Evolutionary conservation across 1,284 basidiomycete genomes (phyloP), one percentile per base, ranked within the genome.

Genomic region (Heterobasidion irregulare): DNA sequence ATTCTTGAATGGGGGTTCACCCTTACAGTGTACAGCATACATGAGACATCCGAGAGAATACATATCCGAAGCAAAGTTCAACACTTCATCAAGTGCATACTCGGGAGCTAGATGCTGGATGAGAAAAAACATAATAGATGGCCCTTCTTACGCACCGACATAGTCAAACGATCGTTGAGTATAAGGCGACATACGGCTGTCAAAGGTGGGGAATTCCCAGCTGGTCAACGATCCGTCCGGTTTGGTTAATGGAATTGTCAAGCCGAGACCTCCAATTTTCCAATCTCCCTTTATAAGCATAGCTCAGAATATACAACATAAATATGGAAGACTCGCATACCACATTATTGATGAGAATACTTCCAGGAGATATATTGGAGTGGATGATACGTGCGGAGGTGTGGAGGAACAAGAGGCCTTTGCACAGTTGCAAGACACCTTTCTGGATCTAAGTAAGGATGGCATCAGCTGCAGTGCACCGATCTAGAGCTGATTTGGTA

Each of bases 121-220:
- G 33, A 48, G 47, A 26, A 26, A 13, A 13, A 26, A 38, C 16
- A 18, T 34, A 18, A 35, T 55, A 8, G 53, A 43, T 26, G 35
- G 36, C 19, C 9, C 2, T 19, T 7, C 12, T 19, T 55, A 38
- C 49, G 32, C 64, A 92, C 92, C 92, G 66, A 96, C 89, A 67
- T 94, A 98, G 70, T 99, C 95, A 63, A 97, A 92, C 54, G 94
- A 93, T 57, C 93, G 84, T 68, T 97, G 94, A 2, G 94, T 82
- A 62, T 92, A 91, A 9, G 83, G 72, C 0, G 94, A 91, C 26
- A 92, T 72, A 49, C 86, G 78, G 15, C 83, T 83, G 69, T 98
- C 94, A 59, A 87, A 89, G 34, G 92, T 88, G 0, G 94, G 94
- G 64, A 92, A 96, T 58, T 90, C 85, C 85, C 92, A 97, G 33